phyloP scores from a whole-genome alignment of 768 basidiomycete species.

The Phanerodontia chrysosporium region DNA sequence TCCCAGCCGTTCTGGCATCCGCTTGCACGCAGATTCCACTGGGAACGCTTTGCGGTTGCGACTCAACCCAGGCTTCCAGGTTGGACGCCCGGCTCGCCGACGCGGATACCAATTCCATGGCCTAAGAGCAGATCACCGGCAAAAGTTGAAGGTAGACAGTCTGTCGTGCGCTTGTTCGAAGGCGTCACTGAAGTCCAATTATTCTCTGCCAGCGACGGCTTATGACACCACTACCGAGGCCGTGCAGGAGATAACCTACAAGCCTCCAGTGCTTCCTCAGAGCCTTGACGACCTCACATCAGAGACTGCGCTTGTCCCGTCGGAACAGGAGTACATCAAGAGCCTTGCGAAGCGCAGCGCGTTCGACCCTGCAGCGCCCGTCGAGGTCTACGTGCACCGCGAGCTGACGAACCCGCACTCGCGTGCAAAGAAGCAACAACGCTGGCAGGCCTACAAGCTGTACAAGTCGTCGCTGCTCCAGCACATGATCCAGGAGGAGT shows the following conservation, averaged over 20 bases:
- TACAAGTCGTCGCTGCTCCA: constrained; percentile 47
- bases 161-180: neutral
- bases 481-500: constrained; percentile 42
- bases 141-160: constrained; percentile 42
- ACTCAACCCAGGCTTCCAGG: constrained; percentile 57
- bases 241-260: constrained; percentile 69
- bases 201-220: constrained; percentile 36
- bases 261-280: constrained; percentile 47
- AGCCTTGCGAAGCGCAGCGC: constrained; percentile 40
- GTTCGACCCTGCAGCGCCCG: constrained; percentile 49
- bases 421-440: constrained; percentile 73
- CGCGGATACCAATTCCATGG: constrained; percentile 60
- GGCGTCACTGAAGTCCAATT: neutral
- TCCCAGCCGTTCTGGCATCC: constrained; percentile 58
- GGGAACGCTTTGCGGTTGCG: constrained; percentile 67
- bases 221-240: constrained; percentile 64
- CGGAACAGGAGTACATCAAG: constrained; percentile 52
- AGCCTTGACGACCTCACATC: constrained; percentile 4
- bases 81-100: constrained; percentile 27
- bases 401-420: constrained; percentile 82
- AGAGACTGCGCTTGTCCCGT: constrained; percentile 28
- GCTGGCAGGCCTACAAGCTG: constrained; percentile 60
- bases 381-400: constrained; percentile 60
- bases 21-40: constrained; percentile 52
- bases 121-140: constrained; percentile 45